Base-by-base conservation (phyloP, 106 monocot genomes). In the Dendrobium chrysotoxum region DNA sequence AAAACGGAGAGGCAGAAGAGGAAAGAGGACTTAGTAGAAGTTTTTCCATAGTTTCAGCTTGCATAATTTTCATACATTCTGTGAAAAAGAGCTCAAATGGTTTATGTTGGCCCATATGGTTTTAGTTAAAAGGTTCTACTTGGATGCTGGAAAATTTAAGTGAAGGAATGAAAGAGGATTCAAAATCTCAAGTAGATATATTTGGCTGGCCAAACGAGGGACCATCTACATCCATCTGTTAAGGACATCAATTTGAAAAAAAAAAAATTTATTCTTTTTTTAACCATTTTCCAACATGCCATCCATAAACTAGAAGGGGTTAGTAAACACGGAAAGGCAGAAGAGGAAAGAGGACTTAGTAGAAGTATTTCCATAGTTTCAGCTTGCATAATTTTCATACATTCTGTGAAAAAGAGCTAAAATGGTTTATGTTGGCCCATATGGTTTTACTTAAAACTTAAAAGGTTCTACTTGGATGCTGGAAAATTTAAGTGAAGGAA, bases 141-240 rank as follows among this genome's bases (percentile, higher is more conserved):
- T 65, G 26, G 64, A 28, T 26, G 26, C 26, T 23, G 64, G 64
- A 65, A 65, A 50, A 13, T 10, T 28, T 65, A 4, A 65, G 64
- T 65, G 64, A 64, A 25, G 25, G 64, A 26, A 65, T n/a, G 64
- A 65, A 65, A 65, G 26, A 26, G 64, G 64, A 26, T 8, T 65
- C 2, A 28, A n/a, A 65, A 65, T n/a, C n/a, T n/a, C n/a, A n/a
- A n/a, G n/a, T n/a, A 42, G 40, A 74, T 74, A 40, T 35, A 20
- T 42, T 7, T 5, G 74, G 41, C 1, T 40, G 41, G 5, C 20
- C 42, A 40, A 42, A 42, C 12, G 35, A 71, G 12, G 41, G 74
- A 42, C 8, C 41, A 40, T 74, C 74, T 6, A 1, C 74, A 74
- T 40, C 74, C 74, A 74, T 42, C 74, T 42, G 41, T 74, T 74